phyloP scores from a whole-genome alignment of 1,284 basidiomycete genomes.

The Ustilago hordei region DNA sequence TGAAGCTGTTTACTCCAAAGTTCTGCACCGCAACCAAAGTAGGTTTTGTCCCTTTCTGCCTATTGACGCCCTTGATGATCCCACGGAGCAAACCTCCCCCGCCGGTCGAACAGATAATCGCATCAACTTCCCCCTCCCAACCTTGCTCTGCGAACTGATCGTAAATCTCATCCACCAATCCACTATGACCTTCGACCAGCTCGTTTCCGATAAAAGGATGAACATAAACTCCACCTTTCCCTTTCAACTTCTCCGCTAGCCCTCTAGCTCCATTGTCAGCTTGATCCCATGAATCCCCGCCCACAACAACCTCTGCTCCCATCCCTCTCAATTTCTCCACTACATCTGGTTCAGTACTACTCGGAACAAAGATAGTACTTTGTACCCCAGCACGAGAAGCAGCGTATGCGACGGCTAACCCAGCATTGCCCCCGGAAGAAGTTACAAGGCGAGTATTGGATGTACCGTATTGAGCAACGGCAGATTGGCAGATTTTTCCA shows the following conservation, averaged over 20 bases:
- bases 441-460: conserved; percentile 55
- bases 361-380: conserved; percentile 65
- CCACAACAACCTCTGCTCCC: conserved; percentile 52
- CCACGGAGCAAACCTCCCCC: conserved; percentile 38
- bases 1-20: conserved; percentile 55
- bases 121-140: conserved; percentile 5
- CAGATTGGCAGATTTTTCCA: conserved; percentile 32
- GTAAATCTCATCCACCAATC: conserved; percentile 45
- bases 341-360: conserved; percentile 39
- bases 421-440: conserved; percentile 68
- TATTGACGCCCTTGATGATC: conserved; percentile 21
- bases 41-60: background rate
- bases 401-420: conserved; percentile 61
- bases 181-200: conserved; percentile 57
- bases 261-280: conserved; percentile 40
- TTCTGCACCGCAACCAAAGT: conserved; percentile 53
- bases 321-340: conserved; percentile 41
- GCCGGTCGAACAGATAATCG: conserved; percentile 32
- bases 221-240: conserved; percentile 40
- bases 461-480: conserved; percentile 8
- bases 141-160: conserved; percentile 11
- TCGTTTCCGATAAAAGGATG: conserved; percentile 66
- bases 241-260: conserved; percentile 21
- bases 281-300: conserved; percentile 38
- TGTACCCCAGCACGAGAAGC: conserved; percentile 48